Evolutionary conservation across 345 rosid species (phyloP).

Genomic region (Erucastrum elatum): DNA sequence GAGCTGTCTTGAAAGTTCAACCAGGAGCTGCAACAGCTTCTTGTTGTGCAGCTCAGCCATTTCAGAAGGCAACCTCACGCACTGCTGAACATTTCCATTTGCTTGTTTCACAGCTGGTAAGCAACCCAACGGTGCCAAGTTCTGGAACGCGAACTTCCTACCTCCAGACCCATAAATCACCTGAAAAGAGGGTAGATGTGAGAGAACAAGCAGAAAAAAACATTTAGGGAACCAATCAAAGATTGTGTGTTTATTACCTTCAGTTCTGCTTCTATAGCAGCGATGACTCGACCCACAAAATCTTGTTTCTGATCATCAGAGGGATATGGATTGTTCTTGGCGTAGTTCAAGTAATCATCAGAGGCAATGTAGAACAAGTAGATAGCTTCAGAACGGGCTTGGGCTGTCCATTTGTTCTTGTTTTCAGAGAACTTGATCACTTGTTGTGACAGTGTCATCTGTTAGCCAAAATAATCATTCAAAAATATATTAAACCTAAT

Average conservation of each 20-base stretch:
- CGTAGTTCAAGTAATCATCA: constrained; percentile 33
- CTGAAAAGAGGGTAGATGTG: neutral
- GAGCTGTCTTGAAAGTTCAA: constrained; percentile 13
- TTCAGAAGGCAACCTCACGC: constrained; percentile 35
- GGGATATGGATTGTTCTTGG: constrained; percentile 28
- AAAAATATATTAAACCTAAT: neutral
- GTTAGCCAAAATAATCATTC: neutral
- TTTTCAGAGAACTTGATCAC: constrained; percentile 23
- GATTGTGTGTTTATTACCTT: constrained; percentile 18
- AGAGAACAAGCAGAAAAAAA: neutral
- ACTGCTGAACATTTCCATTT: constrained; percentile 21
- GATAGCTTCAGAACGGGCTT: constrained; percentile 34
- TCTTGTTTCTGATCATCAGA: constrained; percentile 28
- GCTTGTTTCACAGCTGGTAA: constrained; percentile 37
- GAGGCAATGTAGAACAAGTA: constrained; percentile 40
- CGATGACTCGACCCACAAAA: constrained; percentile 14
- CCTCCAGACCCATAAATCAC: constrained; percentile 35
- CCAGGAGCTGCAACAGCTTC: constrained; percentile 33
- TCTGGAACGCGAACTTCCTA: constrained; percentile 39
- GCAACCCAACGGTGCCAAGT: constrained; percentile 45
- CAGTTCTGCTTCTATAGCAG: constrained; percentile 7
- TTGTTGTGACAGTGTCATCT: constrained; percentile 40
- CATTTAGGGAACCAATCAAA: neutral
- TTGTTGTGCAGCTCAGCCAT: constrained; percentile 40
- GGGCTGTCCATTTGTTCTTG: constrained; percentile 32